phyloP scores from a whole-genome alignment of 2,329 filamentous ascomycete species.

The Penicillium hesseltinei region DNA sequence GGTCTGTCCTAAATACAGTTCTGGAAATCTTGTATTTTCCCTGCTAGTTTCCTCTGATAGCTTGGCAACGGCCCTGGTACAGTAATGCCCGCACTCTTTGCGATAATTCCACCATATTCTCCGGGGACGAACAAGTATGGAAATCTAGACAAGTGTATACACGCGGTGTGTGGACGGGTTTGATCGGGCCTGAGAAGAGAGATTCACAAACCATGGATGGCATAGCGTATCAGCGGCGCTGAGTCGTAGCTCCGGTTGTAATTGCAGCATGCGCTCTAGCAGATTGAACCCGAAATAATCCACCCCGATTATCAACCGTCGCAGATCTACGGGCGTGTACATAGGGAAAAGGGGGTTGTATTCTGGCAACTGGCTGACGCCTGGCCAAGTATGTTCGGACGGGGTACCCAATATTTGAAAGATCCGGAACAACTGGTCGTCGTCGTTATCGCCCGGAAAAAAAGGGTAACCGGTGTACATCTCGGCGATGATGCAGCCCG shows the following conservation, averaged over 20 bases:
- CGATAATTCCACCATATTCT: not conserved
- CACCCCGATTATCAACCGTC: not conserved
- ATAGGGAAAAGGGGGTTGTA: constrained; percentile 87
- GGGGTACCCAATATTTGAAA: constrained; percentile 98
- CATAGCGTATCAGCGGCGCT: not conserved
- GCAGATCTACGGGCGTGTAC: not conserved
- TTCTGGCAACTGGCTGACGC: constrained; percentile 88
- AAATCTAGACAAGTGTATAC: not conserved
- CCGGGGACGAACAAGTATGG: not conserved
- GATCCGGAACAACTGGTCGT: constrained; percentile 94
- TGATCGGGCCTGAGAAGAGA: not conserved
- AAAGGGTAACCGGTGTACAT: constrained; percentile 98
- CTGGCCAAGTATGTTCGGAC: constrained; percentile 91
- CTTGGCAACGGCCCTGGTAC: not conserved
- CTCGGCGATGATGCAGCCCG: constrained; percentile 98
- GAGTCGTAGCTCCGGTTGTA: not conserved
- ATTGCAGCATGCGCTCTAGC: not conserved
- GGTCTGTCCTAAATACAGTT: not conserved
- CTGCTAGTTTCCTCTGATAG: not conserved
- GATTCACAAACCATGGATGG: not conserved
- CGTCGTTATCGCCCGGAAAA: constrained; percentile 95
- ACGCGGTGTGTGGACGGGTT: no score
- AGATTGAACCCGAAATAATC: not conserved
- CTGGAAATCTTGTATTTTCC: not conserved
- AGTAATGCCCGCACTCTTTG: not conserved